Evolutionary conservation across 2,329 filamentous ascomycete genomes (phyloP).

Genomic region (Lasiodiplodia hormozganensis): DNA sequence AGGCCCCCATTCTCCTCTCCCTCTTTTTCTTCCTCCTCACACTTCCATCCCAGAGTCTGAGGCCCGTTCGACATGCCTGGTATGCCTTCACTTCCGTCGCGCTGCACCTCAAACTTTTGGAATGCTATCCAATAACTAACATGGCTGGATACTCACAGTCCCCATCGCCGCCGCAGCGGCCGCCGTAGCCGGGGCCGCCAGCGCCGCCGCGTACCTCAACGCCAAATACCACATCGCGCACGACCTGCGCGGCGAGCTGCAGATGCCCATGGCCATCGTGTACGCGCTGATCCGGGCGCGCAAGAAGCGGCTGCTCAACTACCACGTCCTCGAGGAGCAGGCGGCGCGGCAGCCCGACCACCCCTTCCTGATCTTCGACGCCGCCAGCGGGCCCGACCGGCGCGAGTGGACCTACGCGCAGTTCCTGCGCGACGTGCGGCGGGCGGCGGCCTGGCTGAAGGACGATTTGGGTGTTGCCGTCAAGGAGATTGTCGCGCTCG

Average conservation of each 20-base stretch:
- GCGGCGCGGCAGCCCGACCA: constrained; percentile 31
- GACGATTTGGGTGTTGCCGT: constrained; percentile 62
- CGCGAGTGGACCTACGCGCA: constrained; percentile 47
- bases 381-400: constrained; percentile 41
- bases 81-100: neutral
- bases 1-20: neutral
- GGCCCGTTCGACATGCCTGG: constrained; percentile 7
- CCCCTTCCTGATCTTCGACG: constrained; percentile 47
- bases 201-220: constrained; percentile 64
- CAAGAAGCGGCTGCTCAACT: constrained; percentile 35
- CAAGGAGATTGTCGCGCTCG: constrained; percentile 69
- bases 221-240: constrained; percentile 72
- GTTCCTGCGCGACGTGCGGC: constrained; percentile 36
- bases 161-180: constrained; percentile 48
- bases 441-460: constrained; percentile 30
- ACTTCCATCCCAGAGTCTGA: neutral
- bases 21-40: neutral
- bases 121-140: neutral
- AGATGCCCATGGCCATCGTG: neutral
- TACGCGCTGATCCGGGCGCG: neutral
- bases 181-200: constrained; percentile 2
- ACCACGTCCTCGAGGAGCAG: constrained; percentile 32
- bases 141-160: neutral
- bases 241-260: constrained; percentile 57
- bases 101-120: neutral